phyloP scores from a whole-genome alignment of 805 yeast species.

The Diddensiella santjacobensis region DNA sequence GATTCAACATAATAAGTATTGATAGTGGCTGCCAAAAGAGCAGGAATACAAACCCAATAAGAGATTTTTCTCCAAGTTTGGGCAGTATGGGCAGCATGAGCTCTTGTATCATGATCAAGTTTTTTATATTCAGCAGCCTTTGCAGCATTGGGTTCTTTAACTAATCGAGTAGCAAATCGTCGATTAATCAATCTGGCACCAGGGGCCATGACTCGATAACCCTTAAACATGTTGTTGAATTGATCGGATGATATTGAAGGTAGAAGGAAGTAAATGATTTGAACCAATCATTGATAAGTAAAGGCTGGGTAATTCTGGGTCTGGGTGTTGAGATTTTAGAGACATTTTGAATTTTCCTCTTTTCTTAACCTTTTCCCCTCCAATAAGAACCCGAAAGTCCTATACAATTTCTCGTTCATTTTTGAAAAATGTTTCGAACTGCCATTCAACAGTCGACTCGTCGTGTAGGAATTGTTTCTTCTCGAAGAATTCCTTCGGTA shows the following conservation, averaged over 20 bases:
- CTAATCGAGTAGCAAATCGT: not conserved
- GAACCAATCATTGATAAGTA: too few species aligned
- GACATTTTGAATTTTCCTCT: slow-evolving; percentile 1
- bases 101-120: slow-evolving; percentile 57
- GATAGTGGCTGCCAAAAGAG: slow-evolving; percentile 67
- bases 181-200: not conserved
- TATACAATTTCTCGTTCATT: slow-evolving; percentile 2
- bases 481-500: slow-evolving; percentile 33
- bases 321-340: not conserved
- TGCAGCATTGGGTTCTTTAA: slow-evolving; percentile 42
- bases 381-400: slow-evolving; percentile 1
- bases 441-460: slow-evolving; percentile 40
- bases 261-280: too few species aligned
- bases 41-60: slow-evolving; percentile 76
- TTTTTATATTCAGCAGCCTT: slow-evolving; percentile 71
- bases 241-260: not conserved
- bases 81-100: slow-evolving; percentile 78
- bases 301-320: not conserved
- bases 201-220: not conserved
- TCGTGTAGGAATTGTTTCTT: slow-evolving; percentile 34
- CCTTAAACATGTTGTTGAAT: not conserved
- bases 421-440: slow-evolving; percentile 35
- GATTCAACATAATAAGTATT: slow-evolving; percentile 79
- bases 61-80: slow-evolving; percentile 83
- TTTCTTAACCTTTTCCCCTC: slow-evolving; percentile 1